Conservation (phyloP, 1,284 basidiomycete species). For the Baeospora myosura region DNA sequence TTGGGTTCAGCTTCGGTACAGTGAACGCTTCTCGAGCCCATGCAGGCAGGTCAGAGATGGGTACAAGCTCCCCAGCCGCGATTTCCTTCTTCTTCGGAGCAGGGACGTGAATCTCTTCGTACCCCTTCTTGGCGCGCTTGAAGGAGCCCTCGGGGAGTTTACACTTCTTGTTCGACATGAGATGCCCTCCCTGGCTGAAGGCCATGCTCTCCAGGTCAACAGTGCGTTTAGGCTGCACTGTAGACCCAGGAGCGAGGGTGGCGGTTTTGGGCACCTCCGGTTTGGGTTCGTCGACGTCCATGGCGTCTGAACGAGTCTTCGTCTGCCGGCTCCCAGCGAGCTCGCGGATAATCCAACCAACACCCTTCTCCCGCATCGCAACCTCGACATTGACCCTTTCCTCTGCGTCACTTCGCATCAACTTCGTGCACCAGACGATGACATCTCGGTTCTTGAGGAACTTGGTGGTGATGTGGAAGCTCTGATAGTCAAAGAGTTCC, state of each 20-base stretch:
- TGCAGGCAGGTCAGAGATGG: conserved; percentile 68
- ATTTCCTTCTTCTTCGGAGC: conserved; percentile 74
- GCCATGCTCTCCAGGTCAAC: conserved; percentile 94
- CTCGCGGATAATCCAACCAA: conserved; percentile 92
- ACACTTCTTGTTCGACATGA: conserved; percentile 98
- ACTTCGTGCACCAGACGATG: conserved; percentile 96
- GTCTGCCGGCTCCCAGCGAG: conserved; percentile 72
- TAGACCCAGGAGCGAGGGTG: conserved; percentile 84
- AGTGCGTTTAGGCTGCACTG: conserved; percentile 77
- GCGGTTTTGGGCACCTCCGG: conserved; percentile 75
- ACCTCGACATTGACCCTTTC: conserved; percentile 94
- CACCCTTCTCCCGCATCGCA: conserved; percentile 95
- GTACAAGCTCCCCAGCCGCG: conserved; percentile 51
- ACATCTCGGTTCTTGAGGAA: conserved; percentile 96
- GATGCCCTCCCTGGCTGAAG: conserved; percentile 91
- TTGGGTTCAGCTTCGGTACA: conserved; percentile 78
- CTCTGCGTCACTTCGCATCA: conserved; percentile 85
- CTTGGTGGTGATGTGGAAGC: conserved; percentile 85
- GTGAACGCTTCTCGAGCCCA: conserved; percentile 90
- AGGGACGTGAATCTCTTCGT: conserved; percentile 97
- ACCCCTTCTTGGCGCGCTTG: conserved; percentile 94
- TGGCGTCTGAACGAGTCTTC: conserved; percentile 48
- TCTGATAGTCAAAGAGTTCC: conserved; percentile 94
- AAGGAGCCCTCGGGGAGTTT: conserved; percentile 97
- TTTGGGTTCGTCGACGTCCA: conserved; percentile 70